A percentile compares a stretch with the other conserved stretches of the same genome.
Conservation (phyloP, 177 flowering plant species). For the Vitis hybrid region DNA sequence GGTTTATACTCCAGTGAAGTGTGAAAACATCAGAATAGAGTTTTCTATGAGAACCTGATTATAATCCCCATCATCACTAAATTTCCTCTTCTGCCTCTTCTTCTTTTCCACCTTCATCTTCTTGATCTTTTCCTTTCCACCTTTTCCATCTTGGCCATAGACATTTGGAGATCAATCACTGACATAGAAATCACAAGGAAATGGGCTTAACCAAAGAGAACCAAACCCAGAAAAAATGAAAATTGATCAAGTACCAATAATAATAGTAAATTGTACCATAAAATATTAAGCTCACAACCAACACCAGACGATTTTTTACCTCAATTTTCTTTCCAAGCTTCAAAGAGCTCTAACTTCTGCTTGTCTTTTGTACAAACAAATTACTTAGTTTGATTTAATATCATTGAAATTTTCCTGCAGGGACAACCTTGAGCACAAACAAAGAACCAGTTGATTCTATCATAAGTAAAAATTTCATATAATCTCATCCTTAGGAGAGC, state of each 20-base stretch:
- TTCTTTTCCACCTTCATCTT: conserved; percentile 26
- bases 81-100: conserved; percentile 37
- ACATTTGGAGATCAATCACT: conserved; percentile 2
- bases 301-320: conserved; percentile 21
- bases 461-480: neutral
- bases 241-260: neutral
- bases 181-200: neutral
- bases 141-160: conserved; percentile 29
- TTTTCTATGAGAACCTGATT: conserved; percentile 36
- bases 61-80: conserved; percentile 51
- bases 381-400: conserved; percentile 1
- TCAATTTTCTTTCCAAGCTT: conserved; percentile 37
- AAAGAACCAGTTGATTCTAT: neutral
- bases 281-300: neutral
- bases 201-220: neutral
- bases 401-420: neutral
- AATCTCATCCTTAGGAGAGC: neutral
- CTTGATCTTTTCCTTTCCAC: conserved; percentile 31
- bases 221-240: neutral
- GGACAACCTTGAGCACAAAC: no score
- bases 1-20: neutral
- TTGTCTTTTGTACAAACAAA: conserved; percentile 22
- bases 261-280: neutral
- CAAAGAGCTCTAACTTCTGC: conserved; percentile 42
- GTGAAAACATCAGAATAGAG: neutral